Conservation (phyloP, 192 early-diverging fungal species). For the Coemansia sp. region DNA sequence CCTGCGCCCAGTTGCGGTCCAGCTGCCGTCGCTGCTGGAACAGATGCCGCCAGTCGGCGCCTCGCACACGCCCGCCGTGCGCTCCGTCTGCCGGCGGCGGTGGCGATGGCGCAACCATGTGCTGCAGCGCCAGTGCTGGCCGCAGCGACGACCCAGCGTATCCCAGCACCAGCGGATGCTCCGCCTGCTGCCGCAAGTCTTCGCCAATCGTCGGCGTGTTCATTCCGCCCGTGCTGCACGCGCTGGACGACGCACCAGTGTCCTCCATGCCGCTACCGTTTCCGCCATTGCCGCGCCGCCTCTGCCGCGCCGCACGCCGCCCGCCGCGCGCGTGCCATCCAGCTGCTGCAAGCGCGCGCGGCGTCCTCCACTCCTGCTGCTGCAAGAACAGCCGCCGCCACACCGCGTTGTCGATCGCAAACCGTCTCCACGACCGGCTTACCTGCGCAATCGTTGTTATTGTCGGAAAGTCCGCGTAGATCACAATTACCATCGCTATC, state of each 20-base stretch:
- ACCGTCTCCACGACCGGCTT: slow-evolving; percentile 66
- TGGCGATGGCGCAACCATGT: slow-evolving; percentile 52
- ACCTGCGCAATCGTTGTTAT: slow-evolving; percentile 64
- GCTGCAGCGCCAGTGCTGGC: slow-evolving; percentile 45
- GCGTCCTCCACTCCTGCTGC: slow-evolving; percentile 58
- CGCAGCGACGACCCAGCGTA: slow-evolving; percentile 44
- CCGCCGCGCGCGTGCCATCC: slow-evolving; percentile 11
- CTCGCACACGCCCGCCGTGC: slow-evolving; percentile 10
- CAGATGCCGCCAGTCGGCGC: slow-evolving; percentile 68
- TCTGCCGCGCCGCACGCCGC: neutral
- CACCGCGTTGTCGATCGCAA: slow-evolving; percentile 68
- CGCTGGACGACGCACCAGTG: slow-evolving; percentile 6
- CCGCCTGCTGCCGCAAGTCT: slow-evolving; percentile 4
- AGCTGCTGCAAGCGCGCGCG: slow-evolving; percentile 28
- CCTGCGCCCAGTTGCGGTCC: slow-evolving; percentile 54
- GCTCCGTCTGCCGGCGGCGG: slow-evolving; percentile 8
- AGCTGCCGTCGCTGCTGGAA: slow-evolving; percentile 68
- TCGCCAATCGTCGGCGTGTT: slow-evolving; percentile 37
- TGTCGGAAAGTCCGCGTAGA: slow-evolving; percentile 63
- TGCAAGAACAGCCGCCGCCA: slow-evolving; percentile 69
- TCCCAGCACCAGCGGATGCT: slow-evolving; percentile 26
- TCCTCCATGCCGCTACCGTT: no score
- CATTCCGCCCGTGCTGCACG: slow-evolving; percentile 23
- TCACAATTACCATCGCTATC: slow-evolving; percentile 67
- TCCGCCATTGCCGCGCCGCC: neutral